Conservation (phyloP, 345 rosid genomes). For the Salix arbutifolia region DNA sequence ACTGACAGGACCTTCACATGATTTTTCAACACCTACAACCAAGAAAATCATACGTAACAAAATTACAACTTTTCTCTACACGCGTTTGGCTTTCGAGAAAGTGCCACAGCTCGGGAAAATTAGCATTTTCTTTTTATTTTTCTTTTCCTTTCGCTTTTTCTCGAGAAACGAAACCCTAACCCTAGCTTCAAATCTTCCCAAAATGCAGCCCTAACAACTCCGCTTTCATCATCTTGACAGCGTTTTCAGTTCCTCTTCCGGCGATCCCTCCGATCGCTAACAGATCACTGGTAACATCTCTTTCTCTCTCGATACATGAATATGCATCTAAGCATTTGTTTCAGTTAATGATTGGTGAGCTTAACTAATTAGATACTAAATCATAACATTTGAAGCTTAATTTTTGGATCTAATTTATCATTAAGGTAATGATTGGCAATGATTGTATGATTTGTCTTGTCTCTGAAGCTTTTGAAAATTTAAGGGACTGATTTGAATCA, state of each 20-base stretch:
- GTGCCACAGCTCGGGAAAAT: slow-evolving; percentile 36
- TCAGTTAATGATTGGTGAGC: background rate
- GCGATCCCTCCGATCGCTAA: slow-evolving; percentile 16
- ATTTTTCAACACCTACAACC: background rate
- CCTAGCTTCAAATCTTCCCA: background rate
- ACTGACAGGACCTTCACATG: slow-evolving; percentile 6
- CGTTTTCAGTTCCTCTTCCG: slow-evolving; percentile 10
- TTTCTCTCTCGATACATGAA: background rate
- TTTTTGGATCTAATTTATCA: background rate
- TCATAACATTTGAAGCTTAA: background rate
- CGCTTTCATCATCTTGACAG: background rate
- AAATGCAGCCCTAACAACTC: slow-evolving; percentile 8
- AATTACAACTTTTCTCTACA: slow-evolving; percentile 22
- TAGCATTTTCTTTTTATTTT: background rate
- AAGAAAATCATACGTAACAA: background rate
- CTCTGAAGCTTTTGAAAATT: too few species aligned
- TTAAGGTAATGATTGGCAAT: too few species aligned
- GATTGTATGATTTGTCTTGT: too few species aligned
- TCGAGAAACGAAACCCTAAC: slow-evolving; percentile 31
- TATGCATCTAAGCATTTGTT: background rate
- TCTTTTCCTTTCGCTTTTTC: background rate
- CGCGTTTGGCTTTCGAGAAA: slow-evolving; percentile 51
- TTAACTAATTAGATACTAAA: background rate
- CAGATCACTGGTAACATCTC: slow-evolving; percentile 14
- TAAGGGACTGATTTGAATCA: too few species aligned